Evolutionary conservation across 164 flowering plant species (phyloP).

Genomic region (Hamamelis virginiana): DNA sequence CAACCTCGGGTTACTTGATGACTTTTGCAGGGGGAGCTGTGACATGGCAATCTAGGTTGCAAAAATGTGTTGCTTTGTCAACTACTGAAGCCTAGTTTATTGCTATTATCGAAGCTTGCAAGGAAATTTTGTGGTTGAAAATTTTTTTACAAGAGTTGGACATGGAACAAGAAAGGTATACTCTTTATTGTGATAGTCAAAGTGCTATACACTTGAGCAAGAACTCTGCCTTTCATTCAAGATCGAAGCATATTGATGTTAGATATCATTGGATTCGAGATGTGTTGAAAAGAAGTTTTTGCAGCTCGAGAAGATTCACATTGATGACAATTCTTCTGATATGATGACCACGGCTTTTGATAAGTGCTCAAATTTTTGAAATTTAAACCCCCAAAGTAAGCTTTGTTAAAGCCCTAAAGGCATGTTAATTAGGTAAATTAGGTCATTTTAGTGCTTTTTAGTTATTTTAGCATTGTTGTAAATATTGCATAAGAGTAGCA

Average conservation of each 20-base stretch:
- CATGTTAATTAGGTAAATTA: no score
- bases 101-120: constrained; percentile 2
- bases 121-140: constrained; percentile 1
- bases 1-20: background rate
- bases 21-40: constrained; percentile 4
- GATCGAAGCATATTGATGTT: background rate
- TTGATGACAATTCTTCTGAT: background rate
- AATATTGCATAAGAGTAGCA: no score
- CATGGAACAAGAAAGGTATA: background rate
- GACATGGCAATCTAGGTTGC: background rate
- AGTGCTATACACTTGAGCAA: background rate
- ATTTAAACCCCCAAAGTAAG: no score
- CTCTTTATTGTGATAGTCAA: background rate
- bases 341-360: no score
- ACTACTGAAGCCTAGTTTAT: constrained; percentile 1
- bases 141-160: background rate
- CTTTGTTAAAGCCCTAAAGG: no score
- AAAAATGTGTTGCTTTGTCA: constrained; percentile 5
- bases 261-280: constrained; percentile 3
- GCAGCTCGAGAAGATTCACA: background rate
- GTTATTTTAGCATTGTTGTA: no score
- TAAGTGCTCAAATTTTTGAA: no score
- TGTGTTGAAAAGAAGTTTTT: background rate
- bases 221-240: background rate
- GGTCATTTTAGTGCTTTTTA: no score